Evolutionary conservation across 2,329 filamentous ascomycete species (phyloP).

Genomic region (Fusarium compactum): DNA sequence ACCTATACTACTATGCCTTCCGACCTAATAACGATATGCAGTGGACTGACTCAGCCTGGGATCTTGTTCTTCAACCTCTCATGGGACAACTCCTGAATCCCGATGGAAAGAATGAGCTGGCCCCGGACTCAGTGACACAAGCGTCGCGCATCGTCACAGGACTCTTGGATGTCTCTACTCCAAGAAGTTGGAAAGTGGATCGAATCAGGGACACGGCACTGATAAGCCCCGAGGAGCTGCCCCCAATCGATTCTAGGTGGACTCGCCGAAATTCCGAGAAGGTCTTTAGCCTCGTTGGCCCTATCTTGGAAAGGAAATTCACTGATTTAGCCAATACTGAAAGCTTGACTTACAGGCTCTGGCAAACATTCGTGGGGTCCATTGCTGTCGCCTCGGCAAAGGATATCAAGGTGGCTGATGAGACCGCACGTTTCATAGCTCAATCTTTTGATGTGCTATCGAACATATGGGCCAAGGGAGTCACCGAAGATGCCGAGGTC

Average conservation of each 20-base stretch:
- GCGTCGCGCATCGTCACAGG: conserved; percentile 77
- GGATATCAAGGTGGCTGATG: conserved; percentile 88
- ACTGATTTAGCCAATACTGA: conserved; percentile 70
- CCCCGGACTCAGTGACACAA: conserved; percentile 66
- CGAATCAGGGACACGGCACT: conserved; percentile 72
- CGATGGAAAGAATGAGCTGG: conserved; percentile 53
- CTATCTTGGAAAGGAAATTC: conserved; percentile 72
- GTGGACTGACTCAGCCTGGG: conserved; percentile 84
- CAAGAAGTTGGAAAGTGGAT: conserved; percentile 78
- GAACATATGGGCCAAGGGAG: conserved; percentile 69
- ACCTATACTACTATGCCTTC: conserved; percentile 85
- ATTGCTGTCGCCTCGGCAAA: conserved; percentile 78
- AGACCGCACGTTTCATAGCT: conserved; percentile 84
- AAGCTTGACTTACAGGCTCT: conserved; percentile 66
- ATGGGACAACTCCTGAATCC: conserved; percentile 66
- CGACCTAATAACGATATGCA: conserved; percentile 73
- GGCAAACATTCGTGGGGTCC: conserved; percentile 71
- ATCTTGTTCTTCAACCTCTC: conserved; percentile 75
- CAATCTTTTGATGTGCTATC: conserved; percentile 76
- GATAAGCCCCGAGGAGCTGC: conserved; percentile 79
- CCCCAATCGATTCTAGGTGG: conserved; percentile 88
- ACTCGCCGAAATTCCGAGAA: conserved; percentile 76
- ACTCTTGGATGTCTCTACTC: conserved; percentile 71
- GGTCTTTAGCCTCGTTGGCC: conserved; percentile 72
- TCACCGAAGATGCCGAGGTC: conserved; percentile 58